Conservation (phyloP, 2,329 filamentous ascomycete genomes). For the Lecanicillium sp. region DNA sequence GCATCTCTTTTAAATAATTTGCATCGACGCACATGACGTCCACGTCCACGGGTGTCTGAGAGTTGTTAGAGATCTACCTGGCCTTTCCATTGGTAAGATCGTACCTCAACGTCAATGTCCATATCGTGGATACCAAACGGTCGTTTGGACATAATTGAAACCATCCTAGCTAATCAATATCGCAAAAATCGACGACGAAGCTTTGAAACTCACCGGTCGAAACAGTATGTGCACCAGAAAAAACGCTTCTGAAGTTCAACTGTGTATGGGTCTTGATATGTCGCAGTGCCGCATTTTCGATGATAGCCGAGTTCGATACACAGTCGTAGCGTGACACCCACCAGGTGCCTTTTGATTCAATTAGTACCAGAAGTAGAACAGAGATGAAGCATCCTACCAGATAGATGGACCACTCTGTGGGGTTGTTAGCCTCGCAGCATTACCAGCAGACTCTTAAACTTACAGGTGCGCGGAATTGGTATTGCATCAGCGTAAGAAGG, state of each 20-base stretch:
- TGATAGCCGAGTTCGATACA: constrained; percentile 9
- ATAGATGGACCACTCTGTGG: constrained; percentile 4
- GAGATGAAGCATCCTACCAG: background rate
- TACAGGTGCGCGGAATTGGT: constrained; percentile 7
- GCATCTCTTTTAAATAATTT: background rate
- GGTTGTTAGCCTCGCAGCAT: background rate
- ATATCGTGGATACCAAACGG: constrained; percentile 8
- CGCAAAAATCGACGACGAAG: background rate
- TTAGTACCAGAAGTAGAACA: too few species aligned
- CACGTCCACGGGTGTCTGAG: constrained; percentile 2
- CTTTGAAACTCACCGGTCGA: constrained; percentile 1
- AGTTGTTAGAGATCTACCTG: too few species aligned
- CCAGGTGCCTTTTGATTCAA: constrained; percentile 8
- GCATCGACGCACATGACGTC: constrained; percentile 5
- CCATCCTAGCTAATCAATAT: background rate
- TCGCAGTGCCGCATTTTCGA: background rate
- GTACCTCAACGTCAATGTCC: constrained; percentile 9
- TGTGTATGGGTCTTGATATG: constrained; percentile 1
- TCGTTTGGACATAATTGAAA: constrained; percentile 8
- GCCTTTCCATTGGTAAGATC: background rate
- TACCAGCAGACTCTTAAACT: background rate
- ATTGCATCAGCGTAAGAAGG: constrained; percentile 7
- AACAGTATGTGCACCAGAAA: constrained; percentile 11
- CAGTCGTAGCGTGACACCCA: constrained; percentile 2
- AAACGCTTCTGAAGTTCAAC: constrained; percentile 8